phyloP scores from a whole-genome alignment of 139 green algal species.

The Picochlorum sp. region DNA sequence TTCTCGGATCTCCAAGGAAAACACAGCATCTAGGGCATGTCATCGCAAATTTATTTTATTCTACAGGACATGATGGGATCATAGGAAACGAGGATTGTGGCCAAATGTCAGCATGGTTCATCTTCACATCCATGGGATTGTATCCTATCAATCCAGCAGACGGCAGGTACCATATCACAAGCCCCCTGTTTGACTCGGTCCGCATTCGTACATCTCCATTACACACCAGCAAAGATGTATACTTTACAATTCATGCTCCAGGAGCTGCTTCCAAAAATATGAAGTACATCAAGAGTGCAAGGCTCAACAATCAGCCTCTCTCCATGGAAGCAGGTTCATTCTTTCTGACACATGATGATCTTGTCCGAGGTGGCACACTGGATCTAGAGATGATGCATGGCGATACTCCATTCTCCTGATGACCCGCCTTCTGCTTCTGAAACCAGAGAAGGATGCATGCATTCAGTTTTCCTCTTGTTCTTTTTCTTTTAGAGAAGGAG shows the following conservation, averaged over 20 bases:
- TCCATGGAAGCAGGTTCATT: not conserved
- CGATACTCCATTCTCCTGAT: not conserved
- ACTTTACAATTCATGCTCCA: not conserved
- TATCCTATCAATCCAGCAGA: slow-evolving; percentile 13
- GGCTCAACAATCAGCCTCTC: not conserved
- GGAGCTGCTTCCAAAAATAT: not conserved
- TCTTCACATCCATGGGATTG: slow-evolving; percentile 7
- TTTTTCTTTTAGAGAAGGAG: too few species aligned
- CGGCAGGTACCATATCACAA: not conserved
- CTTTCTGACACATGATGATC: not conserved
- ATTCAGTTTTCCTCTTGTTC: too few species aligned
- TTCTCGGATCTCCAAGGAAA: not conserved
- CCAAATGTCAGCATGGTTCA: slow-evolving; percentile 13
- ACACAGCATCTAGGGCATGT: not conserved
- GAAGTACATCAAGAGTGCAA: not conserved
- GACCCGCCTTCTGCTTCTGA: too few species aligned
- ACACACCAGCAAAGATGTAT: not conserved
- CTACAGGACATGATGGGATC: slow-evolving; percentile 1
- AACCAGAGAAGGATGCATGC: too few species aligned
- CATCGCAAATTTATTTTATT: not conserved
- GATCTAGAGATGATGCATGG: not conserved
- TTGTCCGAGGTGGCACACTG: not conserved
- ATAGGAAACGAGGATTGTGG: slow-evolving; percentile 14
- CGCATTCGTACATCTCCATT: not conserved
- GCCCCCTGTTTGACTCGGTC: slow-evolving; percentile 4